These are phyloP conservation scores for Pterocarpus macrocarpus DNA, from an alignment of 306 rosid genomes.

Conservation along the genomic window DNA sequence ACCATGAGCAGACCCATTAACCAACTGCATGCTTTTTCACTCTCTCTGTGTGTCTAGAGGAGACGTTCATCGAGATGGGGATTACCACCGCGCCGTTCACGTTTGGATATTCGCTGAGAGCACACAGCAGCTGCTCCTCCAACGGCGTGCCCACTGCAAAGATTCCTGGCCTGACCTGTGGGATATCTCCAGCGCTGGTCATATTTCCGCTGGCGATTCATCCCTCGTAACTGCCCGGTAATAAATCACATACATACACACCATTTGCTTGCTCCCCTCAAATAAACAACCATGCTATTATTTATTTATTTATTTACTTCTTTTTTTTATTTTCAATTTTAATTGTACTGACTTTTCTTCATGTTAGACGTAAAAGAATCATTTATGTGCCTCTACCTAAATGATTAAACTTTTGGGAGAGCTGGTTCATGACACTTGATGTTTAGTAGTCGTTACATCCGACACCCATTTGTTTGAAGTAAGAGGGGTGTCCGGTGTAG, in stretches of 20 bases:
- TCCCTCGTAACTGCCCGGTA: slow-evolving; percentile 85
- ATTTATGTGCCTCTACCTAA: too few species aligned
- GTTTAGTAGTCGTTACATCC: too few species aligned
- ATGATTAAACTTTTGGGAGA: too few species aligned
- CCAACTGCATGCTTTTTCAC: background rate
- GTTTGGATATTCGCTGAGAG: slow-evolving; percentile 88
- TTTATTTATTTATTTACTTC: too few species aligned
- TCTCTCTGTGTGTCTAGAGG: slow-evolving; percentile 51
- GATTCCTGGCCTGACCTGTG: slow-evolving; percentile 90
- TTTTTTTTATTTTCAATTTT: too few species aligned
- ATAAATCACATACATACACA: background rate
- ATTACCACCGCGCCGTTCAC: slow-evolving; percentile 95
- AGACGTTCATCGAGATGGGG: slow-evolving; percentile 89
- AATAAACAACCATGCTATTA: background rate
- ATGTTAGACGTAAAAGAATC: background rate
- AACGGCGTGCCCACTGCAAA: slow-evolving; percentile 81
- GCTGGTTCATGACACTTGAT: too few species aligned
- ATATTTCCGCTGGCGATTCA: slow-evolving; percentile 84
- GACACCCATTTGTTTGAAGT: too few species aligned
- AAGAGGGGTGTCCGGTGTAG: too few species aligned
- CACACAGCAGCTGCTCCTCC: slow-evolving; percentile 82
- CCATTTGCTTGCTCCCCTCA: slow-evolving; percentile 7
- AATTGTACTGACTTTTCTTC: background rate
- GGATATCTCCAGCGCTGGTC: slow-evolving; percentile 98
- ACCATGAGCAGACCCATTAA: too few species aligned